Evolutionary conservation across 768 basidiomycete genomes (phyloP), one percentile per base, ranked within the genome.

Genomic region (Suillus hirtellus): DNA sequence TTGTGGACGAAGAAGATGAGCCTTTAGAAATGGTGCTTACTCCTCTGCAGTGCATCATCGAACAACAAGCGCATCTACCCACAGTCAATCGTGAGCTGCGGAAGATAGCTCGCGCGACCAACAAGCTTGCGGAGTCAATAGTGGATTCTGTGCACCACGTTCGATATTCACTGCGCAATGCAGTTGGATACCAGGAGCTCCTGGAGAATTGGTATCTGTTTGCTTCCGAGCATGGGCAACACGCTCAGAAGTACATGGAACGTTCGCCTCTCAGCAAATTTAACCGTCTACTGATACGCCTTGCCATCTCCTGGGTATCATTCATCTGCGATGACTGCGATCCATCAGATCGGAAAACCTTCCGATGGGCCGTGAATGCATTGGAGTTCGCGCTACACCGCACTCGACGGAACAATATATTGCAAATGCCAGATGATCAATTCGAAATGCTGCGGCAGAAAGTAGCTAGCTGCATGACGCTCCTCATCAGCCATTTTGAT

Each of bases 321-420:
- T 99, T 99, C 81, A 96, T 99, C 66, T 97, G 95, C 77, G 95
- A 98, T 71, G 93, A 96, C 69, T 99, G 97, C 78, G 93, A 97
- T 69, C 95, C 96, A 9, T 90, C 93, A 40, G 96, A 99, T 74
- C 86, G 94, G 63, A 92, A 89, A 74, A 99, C 95, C 0, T 99
- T 99, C 83, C 90, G 92, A 72, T 99, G 96, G 96, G 96, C 97
- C 9, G 95, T 99, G 60, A 92, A 90, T 63, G 96, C 97, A 2
- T 85, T 99, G 37, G 95, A 97, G 72, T 98, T 95, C 72, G 89
- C 95, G 1, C 86, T 93, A 63, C 85, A 89, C 64, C 89, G 96
- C 61, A 98, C 95, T 15, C 85, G 89, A 66, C 88, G 93, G 61
- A 92, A 91, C 73, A 88, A 89, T 71, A 98, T 99, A 68, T 82